phyloP scores from a whole-genome alignment of 2,329 filamentous ascomycete species.

The Nemania sp. region DNA sequence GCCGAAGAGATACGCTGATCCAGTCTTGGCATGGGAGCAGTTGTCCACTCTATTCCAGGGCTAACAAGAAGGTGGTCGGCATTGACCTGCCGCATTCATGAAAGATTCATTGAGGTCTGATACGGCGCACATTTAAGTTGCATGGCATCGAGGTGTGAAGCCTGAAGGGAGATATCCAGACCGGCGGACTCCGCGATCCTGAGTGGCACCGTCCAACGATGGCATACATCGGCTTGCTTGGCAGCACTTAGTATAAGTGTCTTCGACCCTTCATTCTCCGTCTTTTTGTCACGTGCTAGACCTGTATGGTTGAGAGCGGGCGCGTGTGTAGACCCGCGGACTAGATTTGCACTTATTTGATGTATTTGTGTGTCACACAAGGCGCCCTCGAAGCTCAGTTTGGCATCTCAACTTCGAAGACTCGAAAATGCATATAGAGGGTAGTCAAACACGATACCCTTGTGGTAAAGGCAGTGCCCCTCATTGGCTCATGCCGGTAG shows the following conservation, averaged over 20 bases:
- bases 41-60: not conserved
- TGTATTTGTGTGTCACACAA: no score
- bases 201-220: not conserved
- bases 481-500: constrained; percentile 15
- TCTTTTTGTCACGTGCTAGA: constrained; percentile 10
- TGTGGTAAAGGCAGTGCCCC: constrained; percentile 6
- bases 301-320: not conserved
- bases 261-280: not conserved
- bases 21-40: constrained; percentile 12
- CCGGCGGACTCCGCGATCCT: constrained; percentile 9
- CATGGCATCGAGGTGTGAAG: not conserved
- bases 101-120: constrained; percentile 2
- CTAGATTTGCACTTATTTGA: constrained; percentile 8
- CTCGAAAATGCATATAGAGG: not conserved
- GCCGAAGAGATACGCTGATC: not conserved
- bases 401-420: no score
- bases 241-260: not conserved
- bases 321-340: constrained; percentile 12
- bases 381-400: not conserved
- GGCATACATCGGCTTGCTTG: not conserved
- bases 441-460: not conserved
- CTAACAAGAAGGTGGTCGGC: not conserved
- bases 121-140: not conserved
- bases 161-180: not conserved
- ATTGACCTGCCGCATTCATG: constrained; percentile 17